Evolutionary conservation across 2,329 filamentous ascomycete species (phyloP).

Genomic region (Sporothrix euskadiensis): DNA sequence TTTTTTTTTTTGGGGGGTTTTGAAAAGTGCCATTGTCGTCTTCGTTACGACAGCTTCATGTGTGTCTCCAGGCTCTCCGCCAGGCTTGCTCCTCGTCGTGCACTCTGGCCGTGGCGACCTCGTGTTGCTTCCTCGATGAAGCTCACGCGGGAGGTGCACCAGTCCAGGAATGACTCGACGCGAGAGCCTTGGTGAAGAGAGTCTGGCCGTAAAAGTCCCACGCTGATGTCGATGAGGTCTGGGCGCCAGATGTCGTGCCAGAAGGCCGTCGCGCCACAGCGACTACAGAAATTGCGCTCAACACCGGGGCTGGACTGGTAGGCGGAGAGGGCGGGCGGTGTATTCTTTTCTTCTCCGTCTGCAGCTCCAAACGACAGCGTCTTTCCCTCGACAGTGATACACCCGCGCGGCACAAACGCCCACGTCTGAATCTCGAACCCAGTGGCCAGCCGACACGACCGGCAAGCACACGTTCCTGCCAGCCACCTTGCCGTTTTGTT

Average conservation of each 20-base stretch:
- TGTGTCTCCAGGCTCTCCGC: slow-evolving; percentile 34
- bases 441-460: slow-evolving; percentile 59
- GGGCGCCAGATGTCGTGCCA: slow-evolving; percentile 58
- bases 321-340: slow-evolving; percentile 33
- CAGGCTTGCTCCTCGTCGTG: slow-evolving; percentile 37
- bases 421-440: slow-evolving; percentile 67
- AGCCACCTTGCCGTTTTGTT: slow-evolving; percentile 45
- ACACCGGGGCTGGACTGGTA: slow-evolving; percentile 58
- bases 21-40: no score
- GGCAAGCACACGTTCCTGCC: slow-evolving; percentile 62
- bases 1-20: no score
- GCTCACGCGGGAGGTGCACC: slow-evolving; percentile 60
- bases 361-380: background rate
- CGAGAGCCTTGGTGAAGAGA: slow-evolving; percentile 46
- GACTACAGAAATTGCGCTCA: slow-evolving; percentile 60
- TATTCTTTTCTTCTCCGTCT: background rate
- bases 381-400: slow-evolving; percentile 46
- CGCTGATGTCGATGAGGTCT: slow-evolving; percentile 63
- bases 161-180: slow-evolving; percentile 62
- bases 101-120: slow-evolving; percentile 38
- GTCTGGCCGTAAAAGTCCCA: slow-evolving; percentile 54
- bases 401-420: slow-evolving; percentile 63
- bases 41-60: background rate
- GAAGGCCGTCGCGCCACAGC: slow-evolving; percentile 65
- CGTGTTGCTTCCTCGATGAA: slow-evolving; percentile 55